Conservation (phyloP, 768 basidiomycete genomes). For the Trametes cinnabarina region DNA sequence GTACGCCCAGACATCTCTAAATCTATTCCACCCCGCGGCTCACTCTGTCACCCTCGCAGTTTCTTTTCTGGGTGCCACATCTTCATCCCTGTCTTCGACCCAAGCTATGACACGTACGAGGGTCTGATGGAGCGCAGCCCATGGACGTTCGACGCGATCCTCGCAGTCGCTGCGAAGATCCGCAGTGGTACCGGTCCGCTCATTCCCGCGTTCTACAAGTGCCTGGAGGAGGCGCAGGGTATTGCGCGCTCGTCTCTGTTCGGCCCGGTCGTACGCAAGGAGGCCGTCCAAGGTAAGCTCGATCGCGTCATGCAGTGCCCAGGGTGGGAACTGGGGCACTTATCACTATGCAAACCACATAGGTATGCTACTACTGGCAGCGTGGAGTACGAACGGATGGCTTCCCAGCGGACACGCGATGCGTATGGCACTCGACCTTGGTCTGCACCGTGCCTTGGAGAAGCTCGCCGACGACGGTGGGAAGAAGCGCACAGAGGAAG, state of each 20-base stretch:
- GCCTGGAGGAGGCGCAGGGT: slow-evolving; percentile 92
- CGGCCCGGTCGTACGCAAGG: slow-evolving; percentile 90
- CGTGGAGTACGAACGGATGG: slow-evolving; percentile 95
- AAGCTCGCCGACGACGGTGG: slow-evolving; percentile 73
- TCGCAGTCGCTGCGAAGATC: slow-evolving; percentile 91
- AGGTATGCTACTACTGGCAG: slow-evolving; percentile 91
- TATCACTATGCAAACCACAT: background rate
- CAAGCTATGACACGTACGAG: slow-evolving; percentile 90
- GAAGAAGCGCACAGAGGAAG: slow-evolving; percentile 64
- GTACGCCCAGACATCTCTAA: slow-evolving; percentile 24
- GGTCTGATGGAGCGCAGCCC: slow-evolving; percentile 88
- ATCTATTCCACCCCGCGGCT: slow-evolving; percentile 11
- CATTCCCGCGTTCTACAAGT: slow-evolving; percentile 83
- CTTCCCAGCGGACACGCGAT: slow-evolving; percentile 93
- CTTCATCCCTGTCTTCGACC: slow-evolving; percentile 95
- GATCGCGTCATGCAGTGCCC: slow-evolving; percentile 7
- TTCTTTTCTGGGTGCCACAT: slow-evolving; percentile 96
- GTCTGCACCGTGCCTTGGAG: slow-evolving; percentile 88
- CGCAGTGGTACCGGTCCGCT: slow-evolving; percentile 86
- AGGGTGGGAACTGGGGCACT: background rate
- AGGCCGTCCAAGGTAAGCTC: slow-evolving; percentile 82
- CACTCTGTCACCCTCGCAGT: background rate
- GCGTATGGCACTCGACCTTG: slow-evolving; percentile 93
- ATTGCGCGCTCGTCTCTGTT: slow-evolving; percentile 93
- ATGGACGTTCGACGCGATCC: slow-evolving; percentile 92